Evolutionary conservation across 2,329 filamentous ascomycete species (phyloP), one percentile per base, ranked within the genome.

Genomic region (Aspergillus fischeri): DNA sequence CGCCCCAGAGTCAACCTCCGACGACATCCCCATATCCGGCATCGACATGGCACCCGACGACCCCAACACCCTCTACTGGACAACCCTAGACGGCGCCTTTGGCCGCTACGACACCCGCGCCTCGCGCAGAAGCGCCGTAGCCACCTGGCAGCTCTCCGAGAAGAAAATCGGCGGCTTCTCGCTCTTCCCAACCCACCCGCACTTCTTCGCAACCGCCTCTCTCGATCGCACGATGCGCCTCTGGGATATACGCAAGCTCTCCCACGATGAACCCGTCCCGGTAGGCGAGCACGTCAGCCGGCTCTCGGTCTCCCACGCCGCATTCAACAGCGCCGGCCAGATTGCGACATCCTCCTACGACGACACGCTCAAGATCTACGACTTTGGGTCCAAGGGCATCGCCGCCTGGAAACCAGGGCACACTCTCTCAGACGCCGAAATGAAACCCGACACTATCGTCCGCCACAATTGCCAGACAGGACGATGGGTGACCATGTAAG

Each of bases 161-260:
- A 92, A 96, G 73, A 99, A 99, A 70, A 97, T 99, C 54, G 94
- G 94, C 20, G 94, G 94, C 0, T 97, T 97, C 73, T 89, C 88
- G 0, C 75, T 97, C 1, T 87, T 95, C 66, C 93, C 94, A 0
- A 73, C 87, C 0, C 83, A 91, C 2, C 87, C 92, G 0, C 90
- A 97, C 68, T 84, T 96, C 3, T 75, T 96, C 0, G 91, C 92
- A 0, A 97, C 94, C 0, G 94, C 92, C 0, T 95, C 91, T 0
- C 80, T 99, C 0, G 94, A 99, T 70, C 84, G 93, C 2, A 95
- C 88, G 0, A 77, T 99, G 66, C 93, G 92, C 67, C 82, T 99
- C 2, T 99, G 94, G 94, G 94, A 99, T 67, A 67, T 96, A 44
- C 84, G 94, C 27, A 93, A 91, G 60, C 62, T 80, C 59, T 88